These are phyloP conservation scores for Calonectria honghensis DNA, from an alignment of 2,329 filamentous ascomycete species.

Conservation along the genomic window DNA sequence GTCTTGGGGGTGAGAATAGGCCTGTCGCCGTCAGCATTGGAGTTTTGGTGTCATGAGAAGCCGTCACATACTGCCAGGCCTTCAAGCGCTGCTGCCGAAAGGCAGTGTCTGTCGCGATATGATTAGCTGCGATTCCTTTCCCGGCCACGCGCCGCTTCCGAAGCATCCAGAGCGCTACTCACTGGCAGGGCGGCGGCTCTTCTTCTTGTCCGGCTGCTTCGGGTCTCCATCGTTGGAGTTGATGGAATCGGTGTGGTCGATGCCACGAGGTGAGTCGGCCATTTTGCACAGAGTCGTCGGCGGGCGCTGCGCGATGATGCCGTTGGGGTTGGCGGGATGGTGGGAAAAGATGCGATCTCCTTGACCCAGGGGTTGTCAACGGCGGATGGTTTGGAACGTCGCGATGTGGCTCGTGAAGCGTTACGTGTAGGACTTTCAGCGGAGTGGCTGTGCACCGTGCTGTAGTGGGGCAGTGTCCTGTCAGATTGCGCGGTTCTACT, in stretches of 20 bases:
- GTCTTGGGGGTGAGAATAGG: conserved; percentile 97
- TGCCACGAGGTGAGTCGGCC: conserved; percentile 68
- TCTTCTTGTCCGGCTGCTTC: conserved; percentile 83
- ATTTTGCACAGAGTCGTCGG: conserved; percentile 60
- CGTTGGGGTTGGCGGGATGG: conserved; percentile 36
- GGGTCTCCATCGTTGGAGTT: conserved; percentile 71
- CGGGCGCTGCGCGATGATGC: conserved; percentile 46
- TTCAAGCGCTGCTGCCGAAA: conserved; percentile 98
- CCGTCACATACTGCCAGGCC: conserved; percentile 90
- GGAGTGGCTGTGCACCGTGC: conserved; percentile 48
- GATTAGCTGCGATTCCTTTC: conserved; percentile 45
- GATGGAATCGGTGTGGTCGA: conserved; percentile 72
- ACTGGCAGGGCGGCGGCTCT: conserved; percentile 95
- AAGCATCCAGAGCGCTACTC: conserved; percentile 63
- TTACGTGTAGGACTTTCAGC: conserved; percentile 47
- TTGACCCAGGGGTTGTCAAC: conserved; percentile 43
- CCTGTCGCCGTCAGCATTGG: conserved; percentile 71
- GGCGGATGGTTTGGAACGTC: conserved; percentile 41
- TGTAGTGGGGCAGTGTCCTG: conserved; percentile 38
- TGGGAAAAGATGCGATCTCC: conserved; percentile 45
- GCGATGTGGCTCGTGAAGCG: conserved; percentile 51
- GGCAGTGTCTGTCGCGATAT: conserved; percentile 83
- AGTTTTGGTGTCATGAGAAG: conserved; percentile 30
- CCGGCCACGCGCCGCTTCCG: conserved; percentile 32
- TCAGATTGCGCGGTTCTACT: conserved; percentile 37